Percentiles rank a stretch among this genome's conserved stretches.
Evolutionary conservation across 805 yeast genomes (phyloP).

Genomic region (Teunomyces panamensis): DNA sequence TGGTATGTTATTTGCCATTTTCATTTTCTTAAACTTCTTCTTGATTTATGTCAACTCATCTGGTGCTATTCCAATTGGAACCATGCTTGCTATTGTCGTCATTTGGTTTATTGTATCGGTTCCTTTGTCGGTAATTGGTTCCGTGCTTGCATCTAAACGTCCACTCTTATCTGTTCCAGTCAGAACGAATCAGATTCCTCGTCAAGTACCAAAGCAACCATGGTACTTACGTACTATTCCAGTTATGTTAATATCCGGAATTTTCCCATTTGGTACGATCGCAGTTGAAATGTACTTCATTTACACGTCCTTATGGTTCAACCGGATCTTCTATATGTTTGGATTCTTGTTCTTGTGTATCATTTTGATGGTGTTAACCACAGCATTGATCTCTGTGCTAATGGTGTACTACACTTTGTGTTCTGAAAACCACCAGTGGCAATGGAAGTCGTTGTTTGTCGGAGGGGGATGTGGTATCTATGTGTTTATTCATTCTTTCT

Average conservation of each 20-base stretch:
- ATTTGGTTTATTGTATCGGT: slow-evolving; percentile 86
- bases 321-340: slow-evolving; percentile 93
- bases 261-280: slow-evolving; percentile 92
- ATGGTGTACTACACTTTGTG: slow-evolving; percentile 82
- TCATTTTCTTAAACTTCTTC: slow-evolving; percentile 76
- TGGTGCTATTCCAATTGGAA: slow-evolving; percentile 92
- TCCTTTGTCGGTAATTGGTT: slow-evolving; percentile 83
- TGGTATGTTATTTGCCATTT: slow-evolving; percentile 60
- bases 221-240: slow-evolving; percentile 71
- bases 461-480: slow-evolving; percentile 89
- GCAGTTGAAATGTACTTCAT: slow-evolving; percentile 94
- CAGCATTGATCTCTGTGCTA: slow-evolving; percentile 74
- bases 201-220: slow-evolving; percentile 93
- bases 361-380: slow-evolving; percentile 75
- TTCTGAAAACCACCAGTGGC: slow-evolving; percentile 94
- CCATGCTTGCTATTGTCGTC: slow-evolving; percentile 73
- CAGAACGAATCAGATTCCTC: slow-evolving; percentile 90
- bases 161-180: slow-evolving; percentile 68
- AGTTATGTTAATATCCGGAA: slow-evolving; percentile 73
- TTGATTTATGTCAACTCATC: slow-evolving; percentile 76
- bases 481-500: slow-evolving; percentile 77
- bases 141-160: slow-evolving; percentile 69
- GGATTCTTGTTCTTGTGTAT: slow-evolving; percentile 92
- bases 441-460: slow-evolving; percentile 85
- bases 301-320: slow-evolving; percentile 89